A percentile compares a stretch with the other conserved stretches of the same genome.
Evolutionary conservation across 1,284 basidiomycete genomes (phyloP).

Genomic region (Malassezia cuniculi): DNA sequence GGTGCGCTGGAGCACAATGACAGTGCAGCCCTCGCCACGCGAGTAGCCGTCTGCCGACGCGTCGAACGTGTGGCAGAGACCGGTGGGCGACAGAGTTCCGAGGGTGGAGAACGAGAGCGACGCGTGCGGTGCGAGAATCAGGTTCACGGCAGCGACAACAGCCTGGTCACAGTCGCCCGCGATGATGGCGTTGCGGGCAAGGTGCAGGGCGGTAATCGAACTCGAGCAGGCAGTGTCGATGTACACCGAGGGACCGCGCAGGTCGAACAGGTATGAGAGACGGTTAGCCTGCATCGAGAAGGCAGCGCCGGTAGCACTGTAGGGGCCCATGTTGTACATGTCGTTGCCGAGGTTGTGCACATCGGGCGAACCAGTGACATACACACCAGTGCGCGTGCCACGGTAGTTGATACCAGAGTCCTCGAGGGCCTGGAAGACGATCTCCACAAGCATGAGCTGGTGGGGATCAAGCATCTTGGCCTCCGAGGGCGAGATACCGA

Average conservation of each 20-base stretch:
- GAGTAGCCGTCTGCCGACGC: conserved; percentile 16
- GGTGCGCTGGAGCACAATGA: conserved; percentile 16
- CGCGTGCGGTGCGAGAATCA: conserved; percentile 8
- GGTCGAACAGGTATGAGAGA: conserved; percentile 16
- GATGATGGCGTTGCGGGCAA: conserved; percentile 12
- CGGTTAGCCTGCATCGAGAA: conserved; percentile 17
- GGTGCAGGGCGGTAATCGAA: conserved; percentile 16
- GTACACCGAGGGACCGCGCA: conserved; percentile 15
- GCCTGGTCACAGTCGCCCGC: conserved; percentile 18
- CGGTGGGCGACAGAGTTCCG: conserved; percentile 13
- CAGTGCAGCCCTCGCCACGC: conserved; percentile 16
- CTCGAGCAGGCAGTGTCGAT: conserved; percentile 19
- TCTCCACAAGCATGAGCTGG: conserved; percentile 11
- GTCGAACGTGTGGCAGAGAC: conserved; percentile 16
- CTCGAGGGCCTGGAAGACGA: conserved; percentile 13
- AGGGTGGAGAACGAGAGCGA: conserved; percentile 13
- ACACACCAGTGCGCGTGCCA: conserved; percentile 16
- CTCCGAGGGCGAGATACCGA: conserved; percentile 17
- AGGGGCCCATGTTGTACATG: conserved; percentile 15
- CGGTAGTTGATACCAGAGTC: conserved; percentile 17
- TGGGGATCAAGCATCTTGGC: conserved; percentile 10
- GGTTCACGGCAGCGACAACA: conserved; percentile 15
- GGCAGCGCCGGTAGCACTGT: conserved; percentile 15
- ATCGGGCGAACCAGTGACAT: conserved; percentile 14
- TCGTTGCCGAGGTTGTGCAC: conserved; percentile 16